phyloP scores from a whole-genome alignment of 2,329 filamentous ascomycete genomes.

The Mycosphaerella arachidis region DNA sequence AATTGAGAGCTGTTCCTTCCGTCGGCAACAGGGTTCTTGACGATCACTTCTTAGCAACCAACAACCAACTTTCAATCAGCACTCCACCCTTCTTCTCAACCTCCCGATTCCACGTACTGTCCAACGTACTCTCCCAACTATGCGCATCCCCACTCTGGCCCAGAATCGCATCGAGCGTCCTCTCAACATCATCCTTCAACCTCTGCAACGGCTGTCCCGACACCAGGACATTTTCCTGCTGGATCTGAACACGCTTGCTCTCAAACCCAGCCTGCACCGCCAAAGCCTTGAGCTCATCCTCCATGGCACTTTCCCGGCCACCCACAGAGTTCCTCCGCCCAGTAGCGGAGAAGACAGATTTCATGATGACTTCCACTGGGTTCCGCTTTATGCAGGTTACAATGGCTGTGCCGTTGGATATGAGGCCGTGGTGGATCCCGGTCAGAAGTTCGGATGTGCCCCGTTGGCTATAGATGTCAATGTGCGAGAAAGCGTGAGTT shows the following conservation, averaged over 20 bases:
- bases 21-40: no score
- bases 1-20: not conserved
- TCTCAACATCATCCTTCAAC: conserved; percentile 1
- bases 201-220: not conserved
- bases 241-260: not conserved
- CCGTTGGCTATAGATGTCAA: not conserved
- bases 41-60: conserved; percentile 1
- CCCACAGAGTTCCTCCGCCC: not conserved
- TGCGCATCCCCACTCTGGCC: not conserved
- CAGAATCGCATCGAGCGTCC: not conserved
- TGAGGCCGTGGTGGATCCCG: not conserved
- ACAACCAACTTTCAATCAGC: conserved; percentile 1
- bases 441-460: not conserved
- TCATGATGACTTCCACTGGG: conserved; percentile 1
- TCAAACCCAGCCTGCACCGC: not conserved
- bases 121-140: conserved; percentile 1
- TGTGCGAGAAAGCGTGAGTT: not conserved
- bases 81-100: not conserved
- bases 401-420: not conserved
- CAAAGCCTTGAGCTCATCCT: not conserved
- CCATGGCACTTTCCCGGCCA: not conserved
- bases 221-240: not conserved
- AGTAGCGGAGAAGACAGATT: not conserved
- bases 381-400: not conserved
- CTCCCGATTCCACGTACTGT: not conserved